Conservation (phyloP, 2,329 filamentous ascomycete genomes). For the Tolypocladium sp. region DNA sequence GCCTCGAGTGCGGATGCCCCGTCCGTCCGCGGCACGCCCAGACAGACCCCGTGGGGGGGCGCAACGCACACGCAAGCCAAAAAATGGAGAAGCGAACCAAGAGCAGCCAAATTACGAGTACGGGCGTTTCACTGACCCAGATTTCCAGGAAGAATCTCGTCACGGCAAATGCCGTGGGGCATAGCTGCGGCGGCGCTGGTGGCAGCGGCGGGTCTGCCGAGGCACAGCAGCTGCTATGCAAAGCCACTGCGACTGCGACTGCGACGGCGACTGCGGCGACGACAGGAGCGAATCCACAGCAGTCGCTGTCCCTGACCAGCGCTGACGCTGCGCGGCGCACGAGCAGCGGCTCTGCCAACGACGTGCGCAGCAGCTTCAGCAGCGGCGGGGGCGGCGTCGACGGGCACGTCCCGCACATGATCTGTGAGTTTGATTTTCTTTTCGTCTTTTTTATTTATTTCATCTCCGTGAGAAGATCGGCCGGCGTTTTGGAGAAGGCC, state of each 20-base stretch:
- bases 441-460: neutral
- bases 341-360: conserved; percentile 22
- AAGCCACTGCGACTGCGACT: conserved; percentile 1
- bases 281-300: neutral
- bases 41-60: neutral
- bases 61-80: too few relatives aligned
- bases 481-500: conserved; percentile 11
- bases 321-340: conserved; percentile 27
- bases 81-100: too few relatives aligned
- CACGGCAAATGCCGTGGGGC: conserved; percentile 26
- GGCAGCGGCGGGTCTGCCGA: conserved; percentile 26
- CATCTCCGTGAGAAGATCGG: neutral
- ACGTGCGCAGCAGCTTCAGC: conserved; percentile 9
- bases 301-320: conserved; percentile 7
- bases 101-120: too few relatives aligned
- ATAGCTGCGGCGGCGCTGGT: conserved; percentile 3
- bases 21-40: neutral
- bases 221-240: conserved; percentile 15
- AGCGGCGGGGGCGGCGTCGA: conserved; percentile 17
- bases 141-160: conserved; percentile 33
- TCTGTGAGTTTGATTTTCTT: conserved; percentile 31
- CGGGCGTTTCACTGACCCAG: too few relatives aligned
- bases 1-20: neutral
- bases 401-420: conserved; percentile 36
- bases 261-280: neutral